Percentiles rank a stretch among this genome's conserved stretches.
Evolutionary conservation across 1,284 basidiomycete species (phyloP).

Genomic region (Rhodotorula sp.): DNA sequence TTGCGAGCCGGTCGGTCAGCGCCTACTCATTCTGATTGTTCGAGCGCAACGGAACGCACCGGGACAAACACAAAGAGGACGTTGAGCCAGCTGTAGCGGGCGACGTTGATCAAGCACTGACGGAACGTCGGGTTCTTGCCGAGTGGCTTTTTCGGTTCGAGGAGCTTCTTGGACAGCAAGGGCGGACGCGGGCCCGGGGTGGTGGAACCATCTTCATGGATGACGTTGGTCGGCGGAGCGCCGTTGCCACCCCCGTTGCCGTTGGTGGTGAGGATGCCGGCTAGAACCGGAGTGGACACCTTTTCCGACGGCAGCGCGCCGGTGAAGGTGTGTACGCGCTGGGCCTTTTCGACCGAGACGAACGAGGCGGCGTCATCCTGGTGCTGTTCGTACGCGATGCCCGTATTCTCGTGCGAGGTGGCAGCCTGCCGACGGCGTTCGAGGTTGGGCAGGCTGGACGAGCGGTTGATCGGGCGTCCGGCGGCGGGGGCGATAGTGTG

Average conservation of each 20-base stretch:
- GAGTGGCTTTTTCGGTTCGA: slow-evolving; percentile 32
- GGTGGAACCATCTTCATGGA: not conserved
- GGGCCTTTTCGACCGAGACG: slow-evolving; percentile 1
- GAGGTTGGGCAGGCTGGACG: slow-evolving; percentile 17
- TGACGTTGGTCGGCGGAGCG: not conserved
- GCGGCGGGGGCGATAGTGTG: slow-evolving; percentile 10
- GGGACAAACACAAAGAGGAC: slow-evolving; percentile 58
- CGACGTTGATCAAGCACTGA: slow-evolving; percentile 49
- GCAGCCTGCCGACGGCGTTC: not conserved
- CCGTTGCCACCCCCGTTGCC: not conserved
- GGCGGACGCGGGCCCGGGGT: slow-evolving; percentile 3
- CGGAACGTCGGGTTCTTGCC: slow-evolving; percentile 30
- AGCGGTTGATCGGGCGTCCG: not conserved
- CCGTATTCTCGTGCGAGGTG: not conserved
- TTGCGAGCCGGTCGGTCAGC: no score
- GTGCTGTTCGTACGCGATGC: not conserved
- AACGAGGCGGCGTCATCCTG: slow-evolving; percentile 5
- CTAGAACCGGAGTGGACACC: no score
- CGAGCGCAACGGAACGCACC: slow-evolving; percentile 17
- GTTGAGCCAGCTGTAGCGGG: slow-evolving; percentile 55
- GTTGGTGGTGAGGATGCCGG: not conserved
- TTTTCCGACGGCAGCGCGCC: not conserved
- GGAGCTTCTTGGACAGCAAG: slow-evolving; percentile 25
- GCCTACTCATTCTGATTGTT: no score
- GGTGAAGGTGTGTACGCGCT: slow-evolving; percentile 5